Conservation (phyloP, 768 basidiomycete species). For the Gautieria morchelliformis region DNA sequence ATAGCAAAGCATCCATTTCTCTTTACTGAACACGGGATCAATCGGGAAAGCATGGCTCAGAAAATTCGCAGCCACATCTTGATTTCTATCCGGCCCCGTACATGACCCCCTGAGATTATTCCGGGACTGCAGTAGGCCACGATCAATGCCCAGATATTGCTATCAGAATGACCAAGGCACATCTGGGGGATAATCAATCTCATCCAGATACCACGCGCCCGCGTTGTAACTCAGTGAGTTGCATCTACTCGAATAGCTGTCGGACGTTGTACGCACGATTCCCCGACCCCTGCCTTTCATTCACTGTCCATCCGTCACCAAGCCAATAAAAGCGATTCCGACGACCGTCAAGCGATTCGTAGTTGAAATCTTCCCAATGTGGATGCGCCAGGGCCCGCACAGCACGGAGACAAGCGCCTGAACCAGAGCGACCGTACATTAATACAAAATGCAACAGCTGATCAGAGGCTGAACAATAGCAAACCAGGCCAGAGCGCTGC, state of each 20-base stretch:
- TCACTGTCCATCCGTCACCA: constrained; percentile 49
- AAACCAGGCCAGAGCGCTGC: constrained; percentile 52
- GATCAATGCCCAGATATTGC: no score
- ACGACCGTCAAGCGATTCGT: constrained; percentile 30
- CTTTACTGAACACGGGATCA: no score
- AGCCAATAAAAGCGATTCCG: constrained; percentile 49
- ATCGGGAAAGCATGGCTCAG: no score
- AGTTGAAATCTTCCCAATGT: constrained; percentile 58
- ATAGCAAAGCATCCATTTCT: no score
- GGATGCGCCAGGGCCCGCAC: constrained; percentile 39
- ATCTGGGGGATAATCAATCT: constrained; percentile 38
- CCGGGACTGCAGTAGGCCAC: no score
- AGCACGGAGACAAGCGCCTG: constrained; percentile 46
- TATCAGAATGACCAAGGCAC: constrained; percentile 7
- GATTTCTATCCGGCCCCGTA: no score
- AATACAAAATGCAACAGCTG: no score
- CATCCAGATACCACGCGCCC: constrained; percentile 40
- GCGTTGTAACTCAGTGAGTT: background rate
- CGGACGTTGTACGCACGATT: constrained; percentile 22
- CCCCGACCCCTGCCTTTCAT: constrained; percentile 33
- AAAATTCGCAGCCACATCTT: no score
- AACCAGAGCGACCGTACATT: background rate
- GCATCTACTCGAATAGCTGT: background rate
- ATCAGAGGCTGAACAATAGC: background rate
- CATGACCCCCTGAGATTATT: no score